Conservation (phyloP, 148 eudicot species). For the Chenopodium berlandieri region DNA sequence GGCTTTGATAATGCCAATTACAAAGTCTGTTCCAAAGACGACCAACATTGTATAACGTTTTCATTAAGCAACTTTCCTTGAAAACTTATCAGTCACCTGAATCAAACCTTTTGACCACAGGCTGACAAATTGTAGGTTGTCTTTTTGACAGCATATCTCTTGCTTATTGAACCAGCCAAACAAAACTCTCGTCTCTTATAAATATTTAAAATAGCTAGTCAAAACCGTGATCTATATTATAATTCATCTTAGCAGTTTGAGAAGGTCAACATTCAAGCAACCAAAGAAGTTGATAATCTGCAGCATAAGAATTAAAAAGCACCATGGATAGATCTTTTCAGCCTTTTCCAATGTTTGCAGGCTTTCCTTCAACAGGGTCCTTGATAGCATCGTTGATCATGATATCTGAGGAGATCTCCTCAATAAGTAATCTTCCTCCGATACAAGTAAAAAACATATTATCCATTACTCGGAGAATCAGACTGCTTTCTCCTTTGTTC, state of each 20-base stretch:
- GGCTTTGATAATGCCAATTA: background rate
- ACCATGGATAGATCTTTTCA: constrained; percentile 40
- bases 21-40: background rate
- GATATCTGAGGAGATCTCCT: constrained; percentile 42
- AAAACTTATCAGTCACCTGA: background rate
- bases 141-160: background rate
- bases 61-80: background rate
- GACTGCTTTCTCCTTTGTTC: constrained; percentile 52
- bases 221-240: background rate
- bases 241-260: background rate
- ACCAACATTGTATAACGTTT: background rate
- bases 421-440: constrained; percentile 36
- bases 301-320: constrained; percentile 9
- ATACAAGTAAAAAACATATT: constrained; percentile 49
- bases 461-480: constrained; percentile 47
- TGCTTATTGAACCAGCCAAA: constrained; percentile 1
- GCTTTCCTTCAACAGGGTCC: constrained; percentile 45
- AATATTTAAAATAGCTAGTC: background rate
- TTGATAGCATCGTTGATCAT: constrained; percentile 51
- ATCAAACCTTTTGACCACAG: constrained; percentile 1
- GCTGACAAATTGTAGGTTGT: background rate
- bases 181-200: background rate
- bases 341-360: constrained; percentile 37
- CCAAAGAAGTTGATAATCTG: constrained; percentile 8
- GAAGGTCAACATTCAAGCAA: background rate